phyloP scores from a whole-genome alignment of 768 basidiomycete genomes.

The Mycena metata region DNA sequence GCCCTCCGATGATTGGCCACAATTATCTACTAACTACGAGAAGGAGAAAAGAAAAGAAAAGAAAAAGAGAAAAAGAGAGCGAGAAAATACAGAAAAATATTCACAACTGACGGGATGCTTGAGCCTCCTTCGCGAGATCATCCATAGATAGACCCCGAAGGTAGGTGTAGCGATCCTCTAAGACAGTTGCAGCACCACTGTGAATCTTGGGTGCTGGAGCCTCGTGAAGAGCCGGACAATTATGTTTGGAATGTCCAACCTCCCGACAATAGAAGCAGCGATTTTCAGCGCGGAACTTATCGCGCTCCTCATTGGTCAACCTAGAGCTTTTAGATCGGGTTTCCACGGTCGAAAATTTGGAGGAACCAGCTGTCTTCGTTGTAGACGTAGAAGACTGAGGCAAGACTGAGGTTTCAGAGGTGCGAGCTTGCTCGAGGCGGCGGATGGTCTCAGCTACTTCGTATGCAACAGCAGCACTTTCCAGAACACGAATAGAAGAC shows the following conservation, averaged over 20 bases:
- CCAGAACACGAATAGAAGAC: constrained; percentile 2
- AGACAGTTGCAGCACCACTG: background rate
- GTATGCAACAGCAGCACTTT: constrained; percentile 2
- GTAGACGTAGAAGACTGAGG: too few relatives aligned
- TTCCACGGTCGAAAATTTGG: too few relatives aligned
- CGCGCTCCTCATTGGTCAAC: constrained; percentile 14
- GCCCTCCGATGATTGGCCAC: constrained; percentile 18
- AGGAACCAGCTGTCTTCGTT: too few relatives aligned
- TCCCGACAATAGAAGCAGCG: constrained; percentile 18
- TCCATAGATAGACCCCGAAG: background rate
- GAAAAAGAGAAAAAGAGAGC: background rate
- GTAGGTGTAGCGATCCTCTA: constrained; percentile 1
- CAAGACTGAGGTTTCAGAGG: too few relatives aligned
- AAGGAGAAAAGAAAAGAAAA: background rate
- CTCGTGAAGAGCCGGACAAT: background rate
- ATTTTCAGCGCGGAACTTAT: constrained; percentile 1
- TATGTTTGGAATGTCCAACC: background rate
- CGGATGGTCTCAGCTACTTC: constrained; percentile 12
- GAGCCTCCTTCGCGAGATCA: background rate
- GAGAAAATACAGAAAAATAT: too few relatives aligned
- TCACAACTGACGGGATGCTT: too few relatives aligned
- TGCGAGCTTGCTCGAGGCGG: background rate
- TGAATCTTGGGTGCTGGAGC: constrained; percentile 7
- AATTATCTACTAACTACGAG: constrained; percentile 8
- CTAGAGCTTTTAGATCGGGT: too few relatives aligned